Evolutionary conservation across 495 filamentous ascomycete genomes (phyloP).

Genomic region (Penicillium arizonense): DNA sequence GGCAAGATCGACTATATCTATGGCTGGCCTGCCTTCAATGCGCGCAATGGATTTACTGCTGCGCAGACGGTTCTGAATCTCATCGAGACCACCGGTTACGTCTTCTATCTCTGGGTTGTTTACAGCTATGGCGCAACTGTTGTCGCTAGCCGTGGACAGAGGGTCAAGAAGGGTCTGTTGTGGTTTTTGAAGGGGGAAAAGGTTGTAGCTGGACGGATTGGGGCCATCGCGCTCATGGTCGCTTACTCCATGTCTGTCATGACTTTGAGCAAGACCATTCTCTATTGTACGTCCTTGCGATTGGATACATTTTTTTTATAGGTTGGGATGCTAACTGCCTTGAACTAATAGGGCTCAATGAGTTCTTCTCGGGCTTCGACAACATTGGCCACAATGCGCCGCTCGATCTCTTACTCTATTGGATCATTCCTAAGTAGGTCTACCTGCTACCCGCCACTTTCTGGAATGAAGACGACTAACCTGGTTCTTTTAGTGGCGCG

Average conservation of each 20-base stretch:
- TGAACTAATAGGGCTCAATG: conserved; percentile 62
- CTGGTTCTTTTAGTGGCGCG: conserved; percentile 54
- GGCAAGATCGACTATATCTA: conserved; percentile 80
- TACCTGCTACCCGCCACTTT: background rate
- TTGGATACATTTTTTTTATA: background rate
- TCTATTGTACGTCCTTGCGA: conserved; percentile 68
- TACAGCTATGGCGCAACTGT: conserved; percentile 43
- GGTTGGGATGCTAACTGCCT: conserved; percentile 1
- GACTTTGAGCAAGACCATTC: conserved; percentile 83
- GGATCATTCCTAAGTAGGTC: conserved; percentile 80
- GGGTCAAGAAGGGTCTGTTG: conserved; percentile 30
- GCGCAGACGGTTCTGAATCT: conserved; percentile 75
- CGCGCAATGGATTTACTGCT: conserved; percentile 72
- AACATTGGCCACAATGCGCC: conserved; percentile 76
- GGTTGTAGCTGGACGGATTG: conserved; percentile 56
- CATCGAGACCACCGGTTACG: conserved; percentile 69
- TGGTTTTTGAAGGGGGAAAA: conserved; percentile 49
- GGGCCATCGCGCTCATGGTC: conserved; percentile 62
- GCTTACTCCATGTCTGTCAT: conserved; percentile 70
- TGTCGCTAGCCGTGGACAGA: conserved; percentile 33
- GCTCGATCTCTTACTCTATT: conserved; percentile 58
- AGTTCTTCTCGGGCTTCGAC: conserved; percentile 71
- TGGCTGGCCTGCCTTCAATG: conserved; percentile 73
- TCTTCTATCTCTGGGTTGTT: conserved; percentile 65
- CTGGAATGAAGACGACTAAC: conserved; percentile 6